Evolutionary conservation across 495 filamentous ascomycete genomes (phyloP), one percentile per base, ranked within the genome.

Genomic region (Lasiosphaeria ovina): DNA sequence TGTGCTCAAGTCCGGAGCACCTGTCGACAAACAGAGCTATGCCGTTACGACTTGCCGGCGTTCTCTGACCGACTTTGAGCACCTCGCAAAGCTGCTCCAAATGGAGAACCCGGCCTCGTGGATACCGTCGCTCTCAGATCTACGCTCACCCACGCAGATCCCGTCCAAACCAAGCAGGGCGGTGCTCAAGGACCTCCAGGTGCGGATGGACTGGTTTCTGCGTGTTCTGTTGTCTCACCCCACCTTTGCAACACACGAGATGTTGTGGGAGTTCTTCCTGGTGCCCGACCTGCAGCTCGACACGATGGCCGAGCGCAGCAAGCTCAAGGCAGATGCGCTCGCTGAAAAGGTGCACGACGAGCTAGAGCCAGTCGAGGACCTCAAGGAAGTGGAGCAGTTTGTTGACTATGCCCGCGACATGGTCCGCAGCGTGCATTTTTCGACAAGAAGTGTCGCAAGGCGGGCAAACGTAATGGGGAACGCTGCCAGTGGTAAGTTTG

Each of bases 241-340:
- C 3, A 97, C 94, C 5, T 98, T 99, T 71, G 85, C 91, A 1
- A 97, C 90, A 0, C 95, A 98, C 69, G 95, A 99, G 77, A 90
- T 97, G 82, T 79, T 99, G 6, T 99, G 95, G 95, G 95, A 99
- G 66, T 99, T 99, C 76, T 96, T 99, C 73, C 83, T 99, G 3
- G 93, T 98, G 14, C 95, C 95, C 2, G 95, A 99, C 58, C 82
- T 98, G 17, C 92, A 96, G 66, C 83, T 90, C 3, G 85, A 92
- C 14, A 88, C 89, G 84, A 92, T 98, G 84, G 90, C 88, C 31
- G 89, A 96, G 69, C 83, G 95, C 34, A 94, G 89, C 62, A 86
- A 83, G 44, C 83, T 88, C 55, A 99, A 99, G 73, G 92, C 92
- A 3, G 86, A 90, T 65, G 84, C 86, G 0, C 84, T 93, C 53